A percentile compares a stretch with the other conserved stretches of the same genome.
phyloP scores from a whole-genome alignment of 2,329 filamentous ascomycete species.

The Sordariomycetes sp. region DNA sequence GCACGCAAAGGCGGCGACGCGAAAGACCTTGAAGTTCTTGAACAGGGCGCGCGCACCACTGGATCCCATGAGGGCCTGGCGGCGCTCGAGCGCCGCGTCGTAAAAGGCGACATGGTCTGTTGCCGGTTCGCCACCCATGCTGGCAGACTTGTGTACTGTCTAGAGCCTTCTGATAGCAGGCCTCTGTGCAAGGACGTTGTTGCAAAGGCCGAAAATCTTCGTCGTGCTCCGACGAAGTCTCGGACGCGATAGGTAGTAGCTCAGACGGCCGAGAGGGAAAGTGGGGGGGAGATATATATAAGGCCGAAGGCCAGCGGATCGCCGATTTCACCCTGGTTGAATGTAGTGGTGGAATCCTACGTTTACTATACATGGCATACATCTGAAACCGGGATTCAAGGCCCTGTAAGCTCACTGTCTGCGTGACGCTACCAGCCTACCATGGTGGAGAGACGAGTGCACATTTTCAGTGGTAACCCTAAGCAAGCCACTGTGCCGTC shows the following conservation, averaged over 20 bases:
- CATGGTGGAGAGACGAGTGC: not conserved
- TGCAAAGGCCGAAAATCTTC: not conserved
- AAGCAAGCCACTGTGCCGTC: not conserved
- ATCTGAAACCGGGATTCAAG: not conserved
- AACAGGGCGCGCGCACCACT: slow-evolving; percentile 37
- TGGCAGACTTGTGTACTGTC: not conserved
- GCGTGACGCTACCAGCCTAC: not conserved
- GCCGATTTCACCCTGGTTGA: slow-evolving; percentile 1
- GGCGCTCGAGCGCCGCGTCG: slow-evolving; percentile 27
- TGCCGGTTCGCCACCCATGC: slow-evolving; percentile 2
- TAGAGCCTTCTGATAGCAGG: too few species aligned
- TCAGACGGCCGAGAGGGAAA: not conserved
- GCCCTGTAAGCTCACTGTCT: not conserved
- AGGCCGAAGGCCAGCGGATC: not conserved
- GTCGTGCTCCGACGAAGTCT: not conserved
- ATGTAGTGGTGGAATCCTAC: slow-evolving; percentile 1
- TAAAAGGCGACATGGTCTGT: slow-evolving; percentile 2
- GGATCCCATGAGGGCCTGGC: slow-evolving; percentile 38
- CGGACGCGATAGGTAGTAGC: not conserved
- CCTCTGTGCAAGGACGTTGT: not conserved
- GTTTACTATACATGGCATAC: slow-evolving; percentile 1
- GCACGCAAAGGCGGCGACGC: slow-evolving; percentile 48
- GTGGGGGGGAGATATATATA: not conserved
- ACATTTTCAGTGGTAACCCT: not conserved
- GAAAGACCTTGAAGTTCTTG: slow-evolving; percentile 47